Evolutionary conservation across 208 protist species (phyloP), one percentile per base, ranked within the genome.

Genomic region (Crithidia bombi): DNA sequence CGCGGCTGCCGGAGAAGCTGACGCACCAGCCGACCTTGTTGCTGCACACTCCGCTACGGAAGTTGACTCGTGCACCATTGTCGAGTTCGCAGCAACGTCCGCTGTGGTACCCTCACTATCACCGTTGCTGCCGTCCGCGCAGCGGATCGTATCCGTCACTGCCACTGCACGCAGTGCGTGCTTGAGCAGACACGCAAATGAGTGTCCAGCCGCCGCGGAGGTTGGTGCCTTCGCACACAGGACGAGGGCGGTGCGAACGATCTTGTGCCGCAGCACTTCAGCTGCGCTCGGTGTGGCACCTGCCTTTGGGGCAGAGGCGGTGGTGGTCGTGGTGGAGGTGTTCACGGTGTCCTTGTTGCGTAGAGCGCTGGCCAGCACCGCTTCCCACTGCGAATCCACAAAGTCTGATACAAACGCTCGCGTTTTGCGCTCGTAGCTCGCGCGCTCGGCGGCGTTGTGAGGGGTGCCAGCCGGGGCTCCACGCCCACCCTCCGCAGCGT

Each of bases 141-240:
- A 15, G 41, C 71, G 71, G 21, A 77, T 77, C 14, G 63, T 41
- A 49, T 66, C 63, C 5, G 71, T 71, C 17, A 64, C 35, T 2
- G 71, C 39, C 17, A 67, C 64, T 1, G 64, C 71, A 12, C 71
- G 65, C 71, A 77, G 52, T 28, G 39, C 36, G 49, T 71, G 64
- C 71, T 66, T 77, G 57, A 77, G 56, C 51, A 77, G 32, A 28
- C 64, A 77, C 32, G 52, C 71, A 15, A 77, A 71, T 11, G 71
- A 77, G 64, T 77, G 64, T 3, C 71, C 71, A 2, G 71, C 63
- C 38, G 67, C 64, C 0, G 63, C 25, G n/a, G 50, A 71, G 14
- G 47, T 59, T 0, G 71, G 71, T 1, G 71, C 71, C 11, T 30
- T 35, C 4, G 44, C 39, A 30, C 71, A 77, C 19, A 77, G 49